These are phyloP conservation scores for Leishmania amazonensis DNA, from an alignment of 208 protist species.

Conservation along the genomic window DNA sequence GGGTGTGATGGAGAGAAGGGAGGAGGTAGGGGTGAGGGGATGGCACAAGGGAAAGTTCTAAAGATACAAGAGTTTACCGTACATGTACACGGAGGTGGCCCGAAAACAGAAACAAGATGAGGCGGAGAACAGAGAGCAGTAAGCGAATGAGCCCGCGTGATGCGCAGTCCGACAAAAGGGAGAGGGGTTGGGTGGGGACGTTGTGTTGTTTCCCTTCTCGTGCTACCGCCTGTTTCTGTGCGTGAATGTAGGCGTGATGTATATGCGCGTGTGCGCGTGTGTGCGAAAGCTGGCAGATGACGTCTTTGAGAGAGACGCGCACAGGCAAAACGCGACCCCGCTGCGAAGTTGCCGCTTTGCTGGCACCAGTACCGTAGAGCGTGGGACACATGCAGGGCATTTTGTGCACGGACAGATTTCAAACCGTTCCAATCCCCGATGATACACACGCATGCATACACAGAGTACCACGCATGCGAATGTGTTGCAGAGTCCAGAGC, in stretches of 20 bases:
- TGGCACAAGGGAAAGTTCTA: neutral
- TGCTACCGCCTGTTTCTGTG: neutral
- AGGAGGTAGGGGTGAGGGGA: neutral
- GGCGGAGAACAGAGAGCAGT: neutral
- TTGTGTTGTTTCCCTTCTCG: neutral
- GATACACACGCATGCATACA: neutral
- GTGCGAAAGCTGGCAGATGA: neutral
- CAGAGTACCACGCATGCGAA: neutral
- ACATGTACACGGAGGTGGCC: neutral
- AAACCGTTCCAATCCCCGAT: neutral
- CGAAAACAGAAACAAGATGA: neutral
- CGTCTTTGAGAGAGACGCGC: neutral
- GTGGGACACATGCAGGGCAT: neutral
- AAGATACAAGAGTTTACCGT: conserved; percentile 3
- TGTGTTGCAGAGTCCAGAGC: neutral
- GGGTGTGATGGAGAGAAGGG: neutral
- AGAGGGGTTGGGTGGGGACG: neutral
- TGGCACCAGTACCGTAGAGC: neutral
- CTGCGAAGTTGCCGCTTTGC: conserved; percentile 4
- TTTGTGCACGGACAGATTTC: neutral
- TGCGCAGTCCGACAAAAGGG: neutral
- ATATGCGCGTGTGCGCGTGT: neutral
- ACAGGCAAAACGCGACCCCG: conserved; percentile 5
- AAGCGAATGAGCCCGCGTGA: neutral
- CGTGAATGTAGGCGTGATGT: neutral